phyloP scores from a whole-genome alignment of 1,139 yeast genomes.

The Saccharomycopsis hybrid region DNA sequence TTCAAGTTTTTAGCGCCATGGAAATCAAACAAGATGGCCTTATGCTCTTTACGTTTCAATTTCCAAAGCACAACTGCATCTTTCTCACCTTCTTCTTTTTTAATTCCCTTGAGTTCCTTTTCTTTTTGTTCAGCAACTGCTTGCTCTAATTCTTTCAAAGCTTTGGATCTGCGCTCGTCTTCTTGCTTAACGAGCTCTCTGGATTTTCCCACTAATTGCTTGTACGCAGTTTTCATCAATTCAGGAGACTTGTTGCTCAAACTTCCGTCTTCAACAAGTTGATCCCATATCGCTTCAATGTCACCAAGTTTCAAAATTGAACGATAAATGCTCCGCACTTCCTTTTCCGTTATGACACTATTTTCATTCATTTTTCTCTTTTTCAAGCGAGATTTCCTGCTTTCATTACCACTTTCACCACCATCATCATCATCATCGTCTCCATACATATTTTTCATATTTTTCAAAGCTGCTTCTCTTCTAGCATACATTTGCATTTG shows the following conservation, averaged over 20 bases:
- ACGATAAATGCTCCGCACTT: slow-evolving; percentile 79
- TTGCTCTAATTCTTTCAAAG: slow-evolving; percentile 52
- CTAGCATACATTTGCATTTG: slow-evolving; percentile 84
- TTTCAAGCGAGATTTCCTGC: slow-evolving; percentile 28
- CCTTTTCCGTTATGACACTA: slow-evolving; percentile 72
- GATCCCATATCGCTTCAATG: slow-evolving; percentile 75
- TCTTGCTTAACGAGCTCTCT: slow-evolving; percentile 59
- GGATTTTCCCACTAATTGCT: slow-evolving; percentile 61
- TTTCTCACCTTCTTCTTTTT: slow-evolving; percentile 26
- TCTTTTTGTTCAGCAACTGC: slow-evolving; percentile 54
- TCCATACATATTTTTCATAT: slow-evolving; percentile 38
- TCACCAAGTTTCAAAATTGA: slow-evolving; percentile 82
- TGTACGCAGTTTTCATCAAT: slow-evolving; percentile 68
- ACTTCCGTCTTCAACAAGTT: slow-evolving; percentile 83
- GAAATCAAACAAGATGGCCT: slow-evolving; percentile 85
- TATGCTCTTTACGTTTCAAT: slow-evolving; percentile 65
- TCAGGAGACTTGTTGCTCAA: slow-evolving; percentile 81
- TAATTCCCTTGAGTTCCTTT: slow-evolving; percentile 36
- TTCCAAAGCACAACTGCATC: slow-evolving; percentile 44
- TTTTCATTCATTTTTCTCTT: slow-evolving; percentile 37
- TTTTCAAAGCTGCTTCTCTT: slow-evolving; percentile 67
- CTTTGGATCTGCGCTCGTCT: slow-evolving; percentile 53
- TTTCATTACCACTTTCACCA: slow-evolving; percentile 29
- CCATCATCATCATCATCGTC: slow-evolving; percentile 39
- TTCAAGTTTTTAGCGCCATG: slow-evolving; percentile 84